These are phyloP conservation scores for Apiotrichum gracile DNA, from an alignment of 1,284 basidiomycete genomes.

Conservation along the genomic window DNA sequence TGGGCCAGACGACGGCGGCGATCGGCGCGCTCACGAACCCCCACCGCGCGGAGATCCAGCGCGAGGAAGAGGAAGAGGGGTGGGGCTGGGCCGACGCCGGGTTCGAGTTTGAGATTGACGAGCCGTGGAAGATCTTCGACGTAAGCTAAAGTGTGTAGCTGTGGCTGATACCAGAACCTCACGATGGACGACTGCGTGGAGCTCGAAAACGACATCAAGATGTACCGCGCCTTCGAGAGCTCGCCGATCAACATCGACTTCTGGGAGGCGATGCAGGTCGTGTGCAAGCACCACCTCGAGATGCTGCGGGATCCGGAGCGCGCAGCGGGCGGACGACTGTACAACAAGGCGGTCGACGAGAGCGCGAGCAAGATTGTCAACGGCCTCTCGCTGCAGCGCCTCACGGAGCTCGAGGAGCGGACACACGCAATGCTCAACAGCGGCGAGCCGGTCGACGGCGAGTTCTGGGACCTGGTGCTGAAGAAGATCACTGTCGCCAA, in stretches of 20 bases:
- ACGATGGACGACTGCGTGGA: conserved; percentile 83
- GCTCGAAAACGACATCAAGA: conserved; percentile 88
- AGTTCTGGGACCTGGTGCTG: conserved; percentile 94
- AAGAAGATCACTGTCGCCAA: conserved; percentile 96
- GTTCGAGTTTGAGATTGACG: conserved; percentile 94
- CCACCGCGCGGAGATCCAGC: conserved; percentile 27
- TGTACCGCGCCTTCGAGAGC: conserved; percentile 82
- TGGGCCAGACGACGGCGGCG: conserved; percentile 43
- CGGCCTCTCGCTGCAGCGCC: conserved; percentile 63
- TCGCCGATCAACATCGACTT: conserved; percentile 84
- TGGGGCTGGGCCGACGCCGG: conserved; percentile 68
- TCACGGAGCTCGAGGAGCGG: conserved; percentile 73
- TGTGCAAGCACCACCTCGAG: conserved; percentile 89
- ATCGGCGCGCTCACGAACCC: conserved; percentile 35
- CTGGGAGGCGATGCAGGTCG: conserved; percentile 97
- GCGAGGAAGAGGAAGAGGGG: conserved; percentile 62
- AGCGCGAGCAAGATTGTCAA: conserved; percentile 36
- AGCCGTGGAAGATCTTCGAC: conserved; percentile 94
- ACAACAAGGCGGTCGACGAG: conserved; percentile 35
- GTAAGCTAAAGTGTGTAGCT: conserved; percentile 50
- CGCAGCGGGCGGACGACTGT: conserved; percentile 37
- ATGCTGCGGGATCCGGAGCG: conserved; percentile 55
- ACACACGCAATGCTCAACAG: conserved; percentile 83
- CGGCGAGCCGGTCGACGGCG: conserved; percentile 90
- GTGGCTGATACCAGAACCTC: conserved; percentile 59